Conservation (phyloP, 2,329 filamentous ascomycete genomes). For the Dryadomyces quercivorus region DNA sequence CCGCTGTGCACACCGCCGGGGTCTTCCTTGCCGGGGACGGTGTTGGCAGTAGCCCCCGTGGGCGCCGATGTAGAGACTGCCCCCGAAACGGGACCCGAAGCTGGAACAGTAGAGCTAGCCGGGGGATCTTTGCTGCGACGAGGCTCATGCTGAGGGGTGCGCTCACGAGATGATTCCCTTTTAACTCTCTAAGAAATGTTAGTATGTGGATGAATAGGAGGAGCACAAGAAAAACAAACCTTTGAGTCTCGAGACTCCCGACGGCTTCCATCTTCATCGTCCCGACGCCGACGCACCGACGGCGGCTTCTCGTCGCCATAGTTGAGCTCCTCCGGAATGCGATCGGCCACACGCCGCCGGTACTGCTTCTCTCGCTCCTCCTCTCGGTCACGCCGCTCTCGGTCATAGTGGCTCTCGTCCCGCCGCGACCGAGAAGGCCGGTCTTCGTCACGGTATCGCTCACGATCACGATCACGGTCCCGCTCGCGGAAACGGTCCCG, state of each 20-base stretch:
- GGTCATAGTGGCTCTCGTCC: conserved; percentile 63
- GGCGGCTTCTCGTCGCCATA: conserved; percentile 65
- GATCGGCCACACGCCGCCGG: conserved; percentile 60
- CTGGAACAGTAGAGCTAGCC: background rate
- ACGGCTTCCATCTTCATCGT: conserved; percentile 58
- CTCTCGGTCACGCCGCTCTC: conserved; percentile 77
- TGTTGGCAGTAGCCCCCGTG: background rate
- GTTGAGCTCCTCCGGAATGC: conserved; percentile 70
- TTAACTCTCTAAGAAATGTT: conserved; percentile 34
- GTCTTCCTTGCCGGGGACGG: background rate
- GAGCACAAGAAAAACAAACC: conserved; percentile 25
- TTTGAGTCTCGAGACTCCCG: conserved; percentile 57
- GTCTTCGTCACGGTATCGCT: conserved; percentile 33
- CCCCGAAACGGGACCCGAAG: background rate
- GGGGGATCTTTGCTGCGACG: conserved; percentile 26
- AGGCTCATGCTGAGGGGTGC: conserved; percentile 44
- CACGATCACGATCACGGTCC: conserved; percentile 19
- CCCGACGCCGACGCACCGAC: conserved; percentile 58
- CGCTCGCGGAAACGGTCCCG: conserved; percentile 21
- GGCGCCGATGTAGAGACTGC: conserved; percentile 23
- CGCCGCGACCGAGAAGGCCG: conserved; percentile 42
- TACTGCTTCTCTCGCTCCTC: conserved; percentile 83
- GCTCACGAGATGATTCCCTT: conserved; percentile 43
- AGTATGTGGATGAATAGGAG: conserved; percentile 18
- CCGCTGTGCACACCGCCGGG: conserved; percentile 56